phyloP scores from a whole-genome alignment of 2,329 filamentous ascomycete genomes.

The Claviceps humidiphila region DNA sequence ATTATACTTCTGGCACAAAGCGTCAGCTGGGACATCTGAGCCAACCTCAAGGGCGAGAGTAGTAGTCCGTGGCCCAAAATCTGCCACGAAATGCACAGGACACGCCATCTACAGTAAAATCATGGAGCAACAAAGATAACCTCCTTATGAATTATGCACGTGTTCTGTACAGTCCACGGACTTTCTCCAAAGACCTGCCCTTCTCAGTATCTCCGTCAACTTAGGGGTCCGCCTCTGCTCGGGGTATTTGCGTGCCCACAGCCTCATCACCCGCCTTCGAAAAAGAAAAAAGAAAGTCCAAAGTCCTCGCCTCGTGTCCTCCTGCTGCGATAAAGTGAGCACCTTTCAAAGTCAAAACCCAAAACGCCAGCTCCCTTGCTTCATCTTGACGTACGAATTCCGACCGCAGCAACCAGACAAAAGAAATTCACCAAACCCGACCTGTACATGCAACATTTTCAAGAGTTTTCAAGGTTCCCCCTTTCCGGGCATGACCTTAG shows the following conservation, averaged over 20 bases:
- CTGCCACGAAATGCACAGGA: no score
- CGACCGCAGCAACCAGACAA: background rate
- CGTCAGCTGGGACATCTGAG: no score
- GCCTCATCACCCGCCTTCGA: background rate
- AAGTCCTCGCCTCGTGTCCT: no score
- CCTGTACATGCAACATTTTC: background rate
- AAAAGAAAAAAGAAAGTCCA: background rate
- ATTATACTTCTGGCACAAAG: no score
- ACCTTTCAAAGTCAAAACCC: background rate
- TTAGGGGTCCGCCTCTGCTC: background rate
- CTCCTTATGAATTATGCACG: background rate
- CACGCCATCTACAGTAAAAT: no score
- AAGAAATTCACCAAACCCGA: background rate
- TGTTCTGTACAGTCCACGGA: background rate
- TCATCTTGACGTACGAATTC: background rate
- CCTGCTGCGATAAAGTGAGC: background rate
- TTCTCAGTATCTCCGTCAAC: background rate
- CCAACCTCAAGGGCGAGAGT: no score
- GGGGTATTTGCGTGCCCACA: background rate
- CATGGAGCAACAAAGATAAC: background rate
- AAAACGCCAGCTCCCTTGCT: background rate
- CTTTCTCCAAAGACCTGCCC: no score
- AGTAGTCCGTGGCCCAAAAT: no score
- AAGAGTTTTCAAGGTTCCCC: conserved; percentile 23
- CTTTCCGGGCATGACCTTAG: conserved; percentile 63